These are phyloP conservation scores for Prunus persica DNA, from an alignment of 306 rosid genomes.

Conservation along the genomic window Prunus_persica_NCBIv2 NC_034013.1:732001-732500, in stretches of 20 bases:
- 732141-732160: slow-evolving; percentile 82
- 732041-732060: slow-evolving; percentile 54
- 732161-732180: slow-evolving; percentile 89
- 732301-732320: slow-evolving; percentile 66
- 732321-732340: slow-evolving; percentile 65
- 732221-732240: slow-evolving; percentile 76
- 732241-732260: slow-evolving; percentile 68
- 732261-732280: slow-evolving; percentile 64
- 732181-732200: slow-evolving; percentile 69
- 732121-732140: slow-evolving; percentile 82
- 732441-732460: slow-evolving; percentile 68
- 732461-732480: slow-evolving; percentile 68
- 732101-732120: slow-evolving; percentile 79
- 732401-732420: slow-evolving; percentile 69
- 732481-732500: slow-evolving; percentile 80
- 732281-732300: slow-evolving; percentile 75
- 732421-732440: slow-evolving; percentile 75
- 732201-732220: slow-evolving; percentile 86
- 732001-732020: slow-evolving; percentile 81
- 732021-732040: slow-evolving; percentile 65
- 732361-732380: slow-evolving; percentile 74
- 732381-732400: slow-evolving; percentile 75
- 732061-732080: slow-evolving; percentile 51
- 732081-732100: slow-evolving; percentile 81
- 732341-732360: slow-evolving; percentile 68